Evolutionary conservation across 768 basidiomycete species (phyloP).

Genomic region (Rhodotorula kratochvilovae): DNA sequence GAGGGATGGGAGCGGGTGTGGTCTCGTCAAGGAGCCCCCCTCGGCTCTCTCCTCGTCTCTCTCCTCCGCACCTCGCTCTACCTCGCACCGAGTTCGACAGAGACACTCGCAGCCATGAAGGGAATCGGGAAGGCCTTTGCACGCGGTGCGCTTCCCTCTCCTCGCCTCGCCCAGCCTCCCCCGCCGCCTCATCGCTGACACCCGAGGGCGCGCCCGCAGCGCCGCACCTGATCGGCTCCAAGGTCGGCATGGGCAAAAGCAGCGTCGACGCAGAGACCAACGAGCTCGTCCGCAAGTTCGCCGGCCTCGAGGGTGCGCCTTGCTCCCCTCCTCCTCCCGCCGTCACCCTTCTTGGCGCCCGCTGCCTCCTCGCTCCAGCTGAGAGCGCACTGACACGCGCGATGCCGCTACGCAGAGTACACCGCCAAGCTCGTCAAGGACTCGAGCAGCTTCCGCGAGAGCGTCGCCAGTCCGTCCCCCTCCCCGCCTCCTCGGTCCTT

Average conservation of each 20-base stretch:
- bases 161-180: not conserved
- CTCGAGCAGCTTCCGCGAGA: conserved; percentile 76
- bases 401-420: conserved; percentile 65
- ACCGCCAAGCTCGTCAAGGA: conserved; percentile 90
- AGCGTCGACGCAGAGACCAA: conserved; percentile 24
- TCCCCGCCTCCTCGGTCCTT: conserved; percentile 46
- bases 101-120: conserved; percentile 60
- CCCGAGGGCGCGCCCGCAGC: conserved; percentile 56
- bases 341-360: conserved; percentile 4
- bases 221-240: conserved; percentile 80
- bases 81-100: not conserved
- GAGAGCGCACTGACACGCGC: conserved; percentile 74
- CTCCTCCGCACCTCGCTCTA: not conserved
- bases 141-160: conserved; percentile 56
- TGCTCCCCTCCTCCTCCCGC: not conserved
- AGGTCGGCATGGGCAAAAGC: conserved; percentile 83
- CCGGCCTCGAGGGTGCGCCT: conserved; percentile 22
- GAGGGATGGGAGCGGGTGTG: no score
- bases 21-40: no score
- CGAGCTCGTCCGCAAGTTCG: conserved; percentile 36
- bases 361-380: conserved; percentile 55
- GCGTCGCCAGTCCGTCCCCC: conserved; percentile 66
- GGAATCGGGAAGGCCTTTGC: conserved; percentile 68
- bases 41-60: not conserved
- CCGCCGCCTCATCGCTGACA: not conserved